phyloP scores from a whole-genome alignment of 2,329 filamentous ascomycete species.

The Pseudogymnoascus sp. region DNA sequence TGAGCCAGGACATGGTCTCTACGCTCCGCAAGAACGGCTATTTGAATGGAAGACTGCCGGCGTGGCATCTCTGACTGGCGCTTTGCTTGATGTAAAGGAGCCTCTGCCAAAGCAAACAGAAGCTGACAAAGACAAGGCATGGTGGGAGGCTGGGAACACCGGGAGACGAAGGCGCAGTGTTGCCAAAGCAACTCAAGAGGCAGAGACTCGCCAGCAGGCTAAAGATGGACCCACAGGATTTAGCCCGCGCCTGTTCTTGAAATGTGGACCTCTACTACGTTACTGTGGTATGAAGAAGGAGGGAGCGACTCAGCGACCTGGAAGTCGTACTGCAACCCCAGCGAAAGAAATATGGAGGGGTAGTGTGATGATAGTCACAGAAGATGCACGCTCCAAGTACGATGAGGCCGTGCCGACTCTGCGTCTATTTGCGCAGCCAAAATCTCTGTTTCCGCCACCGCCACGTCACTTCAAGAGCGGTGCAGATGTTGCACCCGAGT shows the following conservation, averaged over 20 bases:
- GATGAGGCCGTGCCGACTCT: slow-evolving; percentile 66
- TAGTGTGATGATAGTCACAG: slow-evolving; percentile 90
- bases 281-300: slow-evolving; percentile 77
- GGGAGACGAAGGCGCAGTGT: slow-evolving; percentile 30
- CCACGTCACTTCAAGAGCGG: slow-evolving; percentile 59
- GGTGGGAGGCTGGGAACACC: slow-evolving; percentile 63
- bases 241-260: slow-evolving; percentile 73
- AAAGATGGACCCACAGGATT: slow-evolving; percentile 53
- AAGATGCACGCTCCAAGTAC: slow-evolving; percentile 76
- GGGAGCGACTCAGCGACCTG: slow-evolving; percentile 31
- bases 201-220: background rate
- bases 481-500: slow-evolving; percentile 62
- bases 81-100: slow-evolving; percentile 41
- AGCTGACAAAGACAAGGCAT: slow-evolving; percentile 49
- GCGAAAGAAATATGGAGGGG: slow-evolving; percentile 81
- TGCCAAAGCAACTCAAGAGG: background rate
- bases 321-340: slow-evolving; percentile 24
- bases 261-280: slow-evolving; percentile 81
- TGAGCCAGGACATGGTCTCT: slow-evolving; percentile 44
- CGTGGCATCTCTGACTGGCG: slow-evolving; percentile 49
- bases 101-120: slow-evolving; percentile 17
- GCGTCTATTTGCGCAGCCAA: slow-evolving; percentile 77
- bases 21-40: slow-evolving; percentile 50
- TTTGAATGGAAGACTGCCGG: slow-evolving; percentile 67
- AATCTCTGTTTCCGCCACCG: slow-evolving; percentile 72